Base-by-base conservation (phyloP, 2,329 filamentous ascomycete genomes). In the Seiridium cupressi region DNA sequence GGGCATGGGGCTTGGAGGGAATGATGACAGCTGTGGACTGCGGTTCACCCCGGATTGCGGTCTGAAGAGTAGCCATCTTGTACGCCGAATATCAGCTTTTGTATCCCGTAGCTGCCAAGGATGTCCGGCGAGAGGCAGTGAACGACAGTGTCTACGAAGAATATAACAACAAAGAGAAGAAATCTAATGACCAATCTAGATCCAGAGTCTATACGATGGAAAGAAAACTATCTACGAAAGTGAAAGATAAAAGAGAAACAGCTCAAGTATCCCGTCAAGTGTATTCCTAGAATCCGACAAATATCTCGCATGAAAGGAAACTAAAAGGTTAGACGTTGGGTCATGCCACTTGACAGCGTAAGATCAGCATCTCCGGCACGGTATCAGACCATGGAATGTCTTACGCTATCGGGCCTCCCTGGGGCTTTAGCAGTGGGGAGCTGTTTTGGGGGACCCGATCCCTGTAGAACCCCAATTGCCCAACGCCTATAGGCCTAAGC, bases 1-100 rank as follows among this genome's bases (percentile, higher is more conserved):
- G 80, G 61, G 88, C 77, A 5, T 74, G 70, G 5, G 86, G 80
- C 64, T 85, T 86, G 61, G 84, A 84, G 36, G 91, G 91, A 54
- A 95, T 81, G 71, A 95, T 91, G 73, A 95, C 79, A 62, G 91
- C 91, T 60, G 77, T 75, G 31, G 80, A 73, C 61, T 73, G 72
- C 63, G 72, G 71, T 46, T 71, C 71, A 72, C 81, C 81, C 56
- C 78, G 73, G 68, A 84, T 79, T 69, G 81, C 79, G 63, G 76
- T 77, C 64, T 82, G 78, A 58, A 84, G 78, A n/a, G 82, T 84
- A 5, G 70, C 60, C 70, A 72, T 71, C 36, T 44, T 56, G 38
- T 40, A n/a, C 18, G 38, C 49, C n/a, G 5, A 13, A n/a, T 35
- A 35, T 3, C 31, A 31, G 47, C 6, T n/a, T 18, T 35, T 26